Percentiles rank a stretch among this genome's conserved stretches.
Conservation (phyloP, 495 filamentous ascomycete species). For the Penicillium samsonianum region DNA sequence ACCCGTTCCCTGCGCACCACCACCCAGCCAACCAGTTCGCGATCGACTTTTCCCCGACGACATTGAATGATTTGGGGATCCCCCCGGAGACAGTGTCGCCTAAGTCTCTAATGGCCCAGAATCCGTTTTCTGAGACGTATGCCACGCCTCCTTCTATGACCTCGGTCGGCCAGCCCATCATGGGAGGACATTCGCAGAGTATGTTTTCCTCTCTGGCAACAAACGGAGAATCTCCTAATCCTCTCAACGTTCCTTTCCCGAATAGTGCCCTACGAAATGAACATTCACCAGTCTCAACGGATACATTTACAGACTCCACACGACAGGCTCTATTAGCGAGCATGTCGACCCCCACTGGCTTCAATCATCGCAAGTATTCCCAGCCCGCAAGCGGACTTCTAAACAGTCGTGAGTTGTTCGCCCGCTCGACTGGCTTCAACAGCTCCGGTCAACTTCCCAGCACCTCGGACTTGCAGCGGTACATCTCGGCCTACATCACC, state of each 20-base stretch:
- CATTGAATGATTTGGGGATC: slow-evolving; percentile 46
- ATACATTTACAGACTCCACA: slow-evolving; percentile 92
- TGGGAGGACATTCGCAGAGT: slow-evolving; percentile 55
- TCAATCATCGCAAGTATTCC: slow-evolving; percentile 77
- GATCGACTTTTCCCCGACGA: slow-evolving; percentile 54
- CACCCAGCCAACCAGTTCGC: slow-evolving; percentile 60
- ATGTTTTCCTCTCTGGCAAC: slow-evolving; percentile 58
- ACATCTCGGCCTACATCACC: slow-evolving; percentile 85
- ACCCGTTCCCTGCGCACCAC: slow-evolving; percentile 62
- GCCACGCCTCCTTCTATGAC: slow-evolving; percentile 67
- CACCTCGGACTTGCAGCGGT: slow-evolving; percentile 91
- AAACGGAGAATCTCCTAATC: slow-evolving; percentile 58
- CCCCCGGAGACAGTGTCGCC: slow-evolving; percentile 49
- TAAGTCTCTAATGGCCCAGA: slow-evolving; percentile 51
- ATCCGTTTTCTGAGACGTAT: slow-evolving; percentile 48
- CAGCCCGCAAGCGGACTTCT: slow-evolving; percentile 60
- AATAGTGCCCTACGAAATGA: slow-evolving; percentile 60
- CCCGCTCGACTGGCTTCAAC: slow-evolving; percentile 50
- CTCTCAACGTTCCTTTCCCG: slow-evolving; percentile 52
- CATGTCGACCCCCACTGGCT: slow-evolving; percentile 73
- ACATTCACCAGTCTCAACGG: slow-evolving; percentile 65
- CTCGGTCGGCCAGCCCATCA: slow-evolving; percentile 50
- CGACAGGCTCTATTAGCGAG: slow-evolving; percentile 81
- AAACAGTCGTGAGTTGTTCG: slow-evolving; percentile 45
- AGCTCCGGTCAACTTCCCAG: slow-evolving; percentile 67